A percentile compares a stretch with the other conserved stretches of the same genome.
Evolutionary conservation across 305 asterid genomes (phyloP).

Genomic region (Fraxinus paxiana): DNA sequence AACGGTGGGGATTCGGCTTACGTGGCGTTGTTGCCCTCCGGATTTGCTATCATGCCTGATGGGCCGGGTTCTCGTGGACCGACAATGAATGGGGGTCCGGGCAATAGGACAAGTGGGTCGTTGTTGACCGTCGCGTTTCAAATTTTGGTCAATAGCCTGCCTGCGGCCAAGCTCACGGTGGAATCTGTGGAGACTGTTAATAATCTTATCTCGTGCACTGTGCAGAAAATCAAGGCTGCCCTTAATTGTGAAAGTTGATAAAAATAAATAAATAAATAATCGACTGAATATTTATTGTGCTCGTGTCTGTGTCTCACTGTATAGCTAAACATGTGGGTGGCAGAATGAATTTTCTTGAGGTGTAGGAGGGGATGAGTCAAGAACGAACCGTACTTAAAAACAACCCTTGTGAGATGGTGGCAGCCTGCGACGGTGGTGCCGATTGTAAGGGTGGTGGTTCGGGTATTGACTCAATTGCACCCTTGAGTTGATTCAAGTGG

Average conservation of each 20-base stretch:
- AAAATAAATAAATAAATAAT: not conserved
- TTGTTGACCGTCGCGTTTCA: slow-evolving; percentile 86
- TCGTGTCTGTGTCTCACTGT: not conserved
- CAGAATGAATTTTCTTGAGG: slow-evolving; percentile 3
- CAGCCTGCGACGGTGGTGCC: slow-evolving; percentile 22
- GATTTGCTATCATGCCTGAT: slow-evolving; percentile 68
- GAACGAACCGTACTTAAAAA: slow-evolving; percentile 66
- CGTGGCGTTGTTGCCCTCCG: slow-evolving; percentile 88
- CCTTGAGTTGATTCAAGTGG: slow-evolving; percentile 37
- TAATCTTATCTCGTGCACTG: slow-evolving; percentile 85
- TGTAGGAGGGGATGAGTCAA: slow-evolving; percentile 63
- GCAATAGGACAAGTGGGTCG: slow-evolving; percentile 55
- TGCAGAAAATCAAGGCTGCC: slow-evolving; percentile 82
- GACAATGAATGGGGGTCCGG: slow-evolving; percentile 28
- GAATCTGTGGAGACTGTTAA: slow-evolving; percentile 93
- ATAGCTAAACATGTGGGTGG: not conserved
- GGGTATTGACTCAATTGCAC: slow-evolving; percentile 74
- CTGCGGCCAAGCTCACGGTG: slow-evolving; percentile 80
- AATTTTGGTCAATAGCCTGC: slow-evolving; percentile 73
- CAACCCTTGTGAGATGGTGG: slow-evolving; percentile 42
- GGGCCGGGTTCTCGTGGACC: slow-evolving; percentile 26
- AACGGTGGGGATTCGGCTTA: slow-evolving; percentile 94
- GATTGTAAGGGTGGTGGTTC: slow-evolving; percentile 45
- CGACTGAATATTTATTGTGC: not conserved
- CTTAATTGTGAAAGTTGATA: slow-evolving; percentile 64